Evolutionary conservation across 1,139 yeast genomes (phyloP).

Genomic region (Magnusiomyces fungicola): DNA sequence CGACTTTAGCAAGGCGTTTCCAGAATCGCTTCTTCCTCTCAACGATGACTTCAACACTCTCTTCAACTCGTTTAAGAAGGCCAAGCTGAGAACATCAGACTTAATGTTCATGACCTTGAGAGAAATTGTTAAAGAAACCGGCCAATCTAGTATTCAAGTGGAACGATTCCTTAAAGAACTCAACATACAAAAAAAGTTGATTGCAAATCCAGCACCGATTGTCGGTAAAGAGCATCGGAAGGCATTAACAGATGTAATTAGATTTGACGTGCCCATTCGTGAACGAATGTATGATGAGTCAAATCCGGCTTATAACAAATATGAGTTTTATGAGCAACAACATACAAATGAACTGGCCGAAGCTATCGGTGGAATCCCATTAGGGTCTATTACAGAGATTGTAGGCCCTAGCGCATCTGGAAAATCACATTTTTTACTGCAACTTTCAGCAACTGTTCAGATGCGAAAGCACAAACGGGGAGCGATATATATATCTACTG

Average conservation of each 20-base stretch:
- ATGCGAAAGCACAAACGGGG: slow-evolving; percentile 40
- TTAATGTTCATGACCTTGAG: slow-evolving; percentile 35
- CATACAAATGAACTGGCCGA: slow-evolving; percentile 26
- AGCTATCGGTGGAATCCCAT: slow-evolving; percentile 58
- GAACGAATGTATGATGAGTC: not conserved
- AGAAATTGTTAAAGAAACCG: slow-evolving; percentile 40
- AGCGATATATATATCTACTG: slow-evolving; percentile 70
- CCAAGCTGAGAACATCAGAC: slow-evolving; percentile 37
- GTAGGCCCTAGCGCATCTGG: slow-evolving; percentile 84
- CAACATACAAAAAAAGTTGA: slow-evolving; percentile 9
- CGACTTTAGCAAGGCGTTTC: slow-evolving; percentile 11
- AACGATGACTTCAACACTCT: slow-evolving; percentile 27
- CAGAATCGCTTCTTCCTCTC: slow-evolving; percentile 10
- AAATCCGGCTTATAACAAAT: not conserved
- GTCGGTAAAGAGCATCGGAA: slow-evolving; percentile 19
- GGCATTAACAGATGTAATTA: slow-evolving; percentile 19
- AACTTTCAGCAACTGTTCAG: slow-evolving; percentile 53
- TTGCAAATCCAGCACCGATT: slow-evolving; percentile 1
- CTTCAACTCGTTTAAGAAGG: slow-evolving; percentile 22
- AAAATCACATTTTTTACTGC: slow-evolving; percentile 69
- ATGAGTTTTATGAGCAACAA: slow-evolving; percentile 2
- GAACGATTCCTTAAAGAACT: slow-evolving; percentile 35
- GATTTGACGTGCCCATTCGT: slow-evolving; percentile 3
- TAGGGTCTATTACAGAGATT: slow-evolving; percentile 66
- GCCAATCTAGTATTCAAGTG: slow-evolving; percentile 44